These are phyloP conservation scores for Aspergillus sparsus DNA, from an alignment of 495 filamentous ascomycete genomes.

Conservation along the genomic window DNA sequence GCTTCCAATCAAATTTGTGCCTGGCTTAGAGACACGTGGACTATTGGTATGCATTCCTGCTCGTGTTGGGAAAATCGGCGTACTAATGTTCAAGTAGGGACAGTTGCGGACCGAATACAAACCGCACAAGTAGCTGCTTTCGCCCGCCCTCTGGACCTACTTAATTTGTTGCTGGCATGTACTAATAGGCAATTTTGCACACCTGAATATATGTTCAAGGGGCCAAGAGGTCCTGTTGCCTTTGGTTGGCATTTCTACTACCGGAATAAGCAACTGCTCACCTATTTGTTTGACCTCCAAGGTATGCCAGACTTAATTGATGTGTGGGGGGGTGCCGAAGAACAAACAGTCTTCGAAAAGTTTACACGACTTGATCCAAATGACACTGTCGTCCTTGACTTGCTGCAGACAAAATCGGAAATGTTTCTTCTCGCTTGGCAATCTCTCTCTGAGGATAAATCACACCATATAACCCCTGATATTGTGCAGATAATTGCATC, in stretches of 20 bases:
- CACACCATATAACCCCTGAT: constrained; percentile 48
- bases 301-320: constrained; percentile 27
- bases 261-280: constrained; percentile 35
- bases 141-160: constrained; percentile 42
- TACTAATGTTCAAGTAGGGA: constrained; percentile 33
- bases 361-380: constrained; percentile 39
- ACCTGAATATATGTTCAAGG: constrained; percentile 26
- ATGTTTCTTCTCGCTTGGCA: constrained; percentile 48
- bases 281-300: constrained; percentile 40
- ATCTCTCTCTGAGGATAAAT: constrained; percentile 39
- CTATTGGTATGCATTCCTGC: constrained; percentile 56
- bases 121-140: constrained; percentile 43
- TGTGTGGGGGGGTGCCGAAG: constrained; percentile 27
- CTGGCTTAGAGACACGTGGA: constrained; percentile 82
- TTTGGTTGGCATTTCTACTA: constrained; percentile 42
- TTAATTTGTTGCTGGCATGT: constrained; percentile 42
- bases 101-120: constrained; percentile 41
- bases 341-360: constrained; percentile 26
- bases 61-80: not conserved
- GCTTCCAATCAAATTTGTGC: constrained; percentile 69
- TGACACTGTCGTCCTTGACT: constrained; percentile 46
- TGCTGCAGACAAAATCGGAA: constrained; percentile 48
- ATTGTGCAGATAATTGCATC: constrained; percentile 50
- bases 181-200: constrained; percentile 38
- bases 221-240: constrained; percentile 33